A percentile compares a stretch with the other conserved stretches of the same genome.
Conservation (phyloP, 1,284 basidiomycete genomes). For the Trichosporon faecale region DNA sequence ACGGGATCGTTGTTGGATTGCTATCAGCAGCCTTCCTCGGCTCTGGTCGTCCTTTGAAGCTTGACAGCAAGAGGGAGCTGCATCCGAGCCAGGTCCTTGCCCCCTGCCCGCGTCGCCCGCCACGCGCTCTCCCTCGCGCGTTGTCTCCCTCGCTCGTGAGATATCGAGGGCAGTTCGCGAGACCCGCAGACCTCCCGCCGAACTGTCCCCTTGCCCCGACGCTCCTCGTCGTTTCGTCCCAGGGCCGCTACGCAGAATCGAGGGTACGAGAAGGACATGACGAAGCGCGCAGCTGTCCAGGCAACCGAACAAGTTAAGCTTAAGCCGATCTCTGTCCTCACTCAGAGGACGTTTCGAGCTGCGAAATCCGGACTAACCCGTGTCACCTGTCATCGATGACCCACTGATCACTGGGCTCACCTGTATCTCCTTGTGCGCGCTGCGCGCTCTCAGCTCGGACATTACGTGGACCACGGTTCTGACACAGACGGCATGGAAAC, state of each 20-base stretch:
- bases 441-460: too few relatives aligned
- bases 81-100: too few relatives aligned
- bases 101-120: too few relatives aligned
- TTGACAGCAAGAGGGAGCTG: too few relatives aligned
- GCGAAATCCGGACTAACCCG: background rate
- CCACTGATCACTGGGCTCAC: background rate
- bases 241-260: background rate
- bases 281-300: background rate
- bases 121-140: too few relatives aligned
- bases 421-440: background rate
- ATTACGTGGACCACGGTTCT: too few relatives aligned
- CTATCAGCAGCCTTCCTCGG: too few relatives aligned
- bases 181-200: background rate
- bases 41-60: too few relatives aligned
- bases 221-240: too few relatives aligned
- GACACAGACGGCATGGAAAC: background rate
- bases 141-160: too few relatives aligned
- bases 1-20: background rate
- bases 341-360: background rate
- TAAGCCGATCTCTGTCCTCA: background rate
- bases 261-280: background rate
- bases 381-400: background rate
- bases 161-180: too few relatives aligned
- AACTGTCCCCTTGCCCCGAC: background rate
- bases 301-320: slow-evolving; percentile 1